These are phyloP conservation scores for Gremmenia infestans DNA, from an alignment of 2,329 filamentous ascomycete genomes.

Conservation along the genomic window DNA sequence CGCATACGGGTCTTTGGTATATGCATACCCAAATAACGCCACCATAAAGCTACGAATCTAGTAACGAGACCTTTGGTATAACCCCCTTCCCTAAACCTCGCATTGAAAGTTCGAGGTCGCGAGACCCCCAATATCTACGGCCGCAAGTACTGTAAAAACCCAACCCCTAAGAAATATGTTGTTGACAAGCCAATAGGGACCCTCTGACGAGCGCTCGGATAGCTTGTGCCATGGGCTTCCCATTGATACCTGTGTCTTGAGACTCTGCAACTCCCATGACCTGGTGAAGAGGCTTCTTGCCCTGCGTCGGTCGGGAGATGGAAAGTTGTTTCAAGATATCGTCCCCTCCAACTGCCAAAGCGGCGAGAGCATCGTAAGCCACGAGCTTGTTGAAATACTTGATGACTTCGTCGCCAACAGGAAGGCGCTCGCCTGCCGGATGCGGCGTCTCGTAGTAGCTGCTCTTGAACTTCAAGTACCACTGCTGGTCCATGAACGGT, in stretches of 20 bases:
- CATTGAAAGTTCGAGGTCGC: too few species aligned
- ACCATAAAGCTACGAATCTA: too few species aligned
- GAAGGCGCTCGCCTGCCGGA: slow-evolving; percentile 8
- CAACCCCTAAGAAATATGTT: not conserved
- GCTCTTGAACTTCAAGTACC: slow-evolving; percentile 22
- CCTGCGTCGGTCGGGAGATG: not conserved
- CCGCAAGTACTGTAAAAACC: not conserved
- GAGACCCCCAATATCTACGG: too few species aligned
- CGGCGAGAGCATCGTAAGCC: slow-evolving; percentile 28
- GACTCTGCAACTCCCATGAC: not conserved
- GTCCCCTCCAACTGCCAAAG: slow-evolving; percentile 22
- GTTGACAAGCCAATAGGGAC: not conserved
- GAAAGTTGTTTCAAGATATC: slow-evolving; percentile 15
- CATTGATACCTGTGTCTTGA: not conserved
- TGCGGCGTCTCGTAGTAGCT: slow-evolving; percentile 13
- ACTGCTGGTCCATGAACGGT: slow-evolving; percentile 21
- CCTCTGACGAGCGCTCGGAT: slow-evolving; percentile 3
- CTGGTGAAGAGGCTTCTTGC: not conserved
- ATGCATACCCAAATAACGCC: too few species aligned
- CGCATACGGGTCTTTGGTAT: too few species aligned
- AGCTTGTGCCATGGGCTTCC: slow-evolving; percentile 1
- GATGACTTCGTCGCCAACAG: slow-evolving; percentile 18
- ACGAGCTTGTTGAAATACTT: slow-evolving; percentile 23
- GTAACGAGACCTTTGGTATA: too few species aligned
- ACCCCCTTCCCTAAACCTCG: too few species aligned